Evolutionary conservation across 2,329 filamentous ascomycete species (phyloP), one percentile per base, ranked within the genome.

Genomic region (Orbilia quercus): DNA sequence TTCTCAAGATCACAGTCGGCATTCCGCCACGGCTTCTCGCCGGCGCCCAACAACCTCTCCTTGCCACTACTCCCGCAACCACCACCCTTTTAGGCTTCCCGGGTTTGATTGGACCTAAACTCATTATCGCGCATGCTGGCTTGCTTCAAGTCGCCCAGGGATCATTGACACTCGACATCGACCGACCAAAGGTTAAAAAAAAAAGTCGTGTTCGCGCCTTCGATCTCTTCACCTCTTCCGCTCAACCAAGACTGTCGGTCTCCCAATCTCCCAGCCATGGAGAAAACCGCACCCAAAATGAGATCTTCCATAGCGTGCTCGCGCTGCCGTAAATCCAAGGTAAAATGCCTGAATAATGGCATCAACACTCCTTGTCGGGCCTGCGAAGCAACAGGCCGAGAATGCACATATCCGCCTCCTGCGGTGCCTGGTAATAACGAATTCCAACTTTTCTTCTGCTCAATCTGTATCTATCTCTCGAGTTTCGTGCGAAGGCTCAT

Each of bases 301-400:
- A 74, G 76, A 59, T 77, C 75, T 65, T 78, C 76, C 53, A 78
- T 78, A 62, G 77, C 77, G 40, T 78, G 77, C 71, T 76, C 76
- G 34, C 77, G 77, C 25, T 78, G 77, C 66, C 76, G 77, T 53
- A 76, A 76, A 59, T 77, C 90, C 79, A 96, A 95, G 82, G 91
- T 94, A 79, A 94, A 94, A 81, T 96, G 91, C 82, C 88, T 91
- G 80, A 95, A 95, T 81, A 85, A 86, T 76, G 90, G 90, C 72
- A 86, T 89, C 66, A 86, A 86, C 74, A 88, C 87, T 14, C 87
- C 86, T 14, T 96, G 91, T 82, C 87, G 90, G 75, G 88, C 88
- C 11, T 96, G 91, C 79, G 86, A 89, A 79, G 88, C 88, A 71
- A 87, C 87, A 55, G 87, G 88, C 47, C 86, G 90, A 79, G 86